Base-by-base conservation (phyloP, 768 basidiomycete species). In the Cystofilobasidium capitatum region DNA sequence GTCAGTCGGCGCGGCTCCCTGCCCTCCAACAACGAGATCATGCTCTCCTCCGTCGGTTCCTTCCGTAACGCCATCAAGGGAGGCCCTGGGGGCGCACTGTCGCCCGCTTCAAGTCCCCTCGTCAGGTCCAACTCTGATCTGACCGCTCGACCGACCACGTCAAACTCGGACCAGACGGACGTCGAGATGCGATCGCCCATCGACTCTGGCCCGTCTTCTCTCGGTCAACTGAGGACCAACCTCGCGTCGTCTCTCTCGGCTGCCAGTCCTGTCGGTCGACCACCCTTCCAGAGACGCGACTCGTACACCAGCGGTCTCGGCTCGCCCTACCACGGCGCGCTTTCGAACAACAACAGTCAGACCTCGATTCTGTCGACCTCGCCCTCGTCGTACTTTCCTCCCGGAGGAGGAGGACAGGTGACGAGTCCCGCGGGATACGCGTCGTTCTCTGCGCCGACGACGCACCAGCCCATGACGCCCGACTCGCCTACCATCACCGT, bases 1-100 rank as follows among this genome's bases (percentile, higher is more conserved):
- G 16, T 55, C n/a, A 35, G 31, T 10, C 62, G 62, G 17, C 49
- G 36, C n/a, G 49, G 62, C 22, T 62, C 61, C 31, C 61, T 62
- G 17, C 47, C 61, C 17, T 31, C 45, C 2, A 39, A 12, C n/a
- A 39, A 17, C 44, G 49, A 31, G 29, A 22, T 63, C 22, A 45
- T 31, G 14, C 40, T 47, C 57, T 26, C 40, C 9, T 39, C 14
- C 3, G 24, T 13, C 51, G 35, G 20, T 16, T 39, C 45, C 14
- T 24, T 22, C 14, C 63, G 49, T 22, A 12, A 20, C 35, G 2
- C 26, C 39, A 2, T 20, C 17, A 64, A 55, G 29, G 20, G 29
- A 33, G 35, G 35, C 31, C 24, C 26, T 17, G 31, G 45, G 22
- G 40, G n/a, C 24, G 36, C 54, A 13, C 54, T 17, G 16, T 24